A percentile compares a stretch with the other conserved stretches of the same genome.
These are phyloP conservation scores for Grammothele lineata DNA, from an alignment of 768 basidiomycete species.

Conservation along the genomic window DNA sequence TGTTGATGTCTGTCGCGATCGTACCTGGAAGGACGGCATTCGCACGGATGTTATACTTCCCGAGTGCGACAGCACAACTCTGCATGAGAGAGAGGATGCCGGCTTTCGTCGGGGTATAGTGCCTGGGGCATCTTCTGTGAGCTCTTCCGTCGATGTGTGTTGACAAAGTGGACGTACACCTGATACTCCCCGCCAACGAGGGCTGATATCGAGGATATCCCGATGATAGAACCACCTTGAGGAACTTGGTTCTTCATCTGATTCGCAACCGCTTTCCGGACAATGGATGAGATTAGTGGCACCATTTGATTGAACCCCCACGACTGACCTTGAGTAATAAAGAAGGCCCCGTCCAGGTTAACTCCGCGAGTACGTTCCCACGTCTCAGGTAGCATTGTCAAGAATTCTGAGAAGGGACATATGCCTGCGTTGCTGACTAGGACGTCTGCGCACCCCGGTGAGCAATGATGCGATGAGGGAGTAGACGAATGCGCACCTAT, in stretches of 20 bases:
- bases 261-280: conserved; percentile 53
- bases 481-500: conserved; percentile 46
- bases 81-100: conserved; percentile 78
- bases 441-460: conserved; percentile 30
- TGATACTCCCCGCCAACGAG: conserved; percentile 74
- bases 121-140: too few relatives aligned
- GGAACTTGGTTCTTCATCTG: conserved; percentile 69
- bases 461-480: background rate
- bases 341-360: conserved; percentile 76
- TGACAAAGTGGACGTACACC: conserved; percentile 45
- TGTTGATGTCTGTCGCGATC: conserved; percentile 74
- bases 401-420: conserved; percentile 73
- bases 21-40: conserved; percentile 74
- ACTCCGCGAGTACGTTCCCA: conserved; percentile 67
- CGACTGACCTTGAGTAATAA: conserved; percentile 53
- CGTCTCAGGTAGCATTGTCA: conserved; percentile 60
- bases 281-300: too few relatives aligned
- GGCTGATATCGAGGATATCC: conserved; percentile 75
- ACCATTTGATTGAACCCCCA: too few relatives aligned
- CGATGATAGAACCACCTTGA: conserved; percentile 71
- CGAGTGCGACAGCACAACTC: conserved; percentile 71
- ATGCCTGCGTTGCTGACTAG: conserved; percentile 61
- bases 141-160: too few relatives aligned
- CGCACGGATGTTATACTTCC: conserved; percentile 72
- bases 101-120: conserved; percentile 80